Percentiles rank a stretch among this genome's conserved stretches.
phyloP scores from a whole-genome alignment of 352 stramenopile genomes.

The Pythium rhizo-oryzae region DNA sequence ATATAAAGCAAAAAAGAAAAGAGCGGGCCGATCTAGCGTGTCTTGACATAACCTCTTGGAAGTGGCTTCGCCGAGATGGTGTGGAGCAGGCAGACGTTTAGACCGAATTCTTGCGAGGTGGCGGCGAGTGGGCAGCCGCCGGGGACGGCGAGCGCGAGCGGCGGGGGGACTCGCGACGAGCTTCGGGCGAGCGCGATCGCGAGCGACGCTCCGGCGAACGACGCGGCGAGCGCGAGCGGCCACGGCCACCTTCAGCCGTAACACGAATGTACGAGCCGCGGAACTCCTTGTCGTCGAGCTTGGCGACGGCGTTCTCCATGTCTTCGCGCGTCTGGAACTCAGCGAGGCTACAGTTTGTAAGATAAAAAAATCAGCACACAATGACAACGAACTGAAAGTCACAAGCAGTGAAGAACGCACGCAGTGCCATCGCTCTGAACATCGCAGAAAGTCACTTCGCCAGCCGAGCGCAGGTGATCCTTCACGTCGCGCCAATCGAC shows the following conservation, averaged over 20 bases:
- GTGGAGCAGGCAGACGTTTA: conserved; percentile 34
- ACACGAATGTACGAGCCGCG: conserved; percentile 84
- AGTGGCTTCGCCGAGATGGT: not conserved
- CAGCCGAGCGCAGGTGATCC: conserved; percentile 82
- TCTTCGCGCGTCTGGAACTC: conserved; percentile 84
- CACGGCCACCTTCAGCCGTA: conserved; percentile 39
- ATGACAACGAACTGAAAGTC: not conserved
- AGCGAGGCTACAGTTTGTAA: conserved; percentile 44
- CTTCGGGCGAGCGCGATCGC: conserved; percentile 66
- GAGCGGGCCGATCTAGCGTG: not conserved
- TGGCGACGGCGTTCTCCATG: conserved; percentile 84
- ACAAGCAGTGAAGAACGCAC: conserved; percentile 41
- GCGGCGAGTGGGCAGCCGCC: conserved; percentile 52
- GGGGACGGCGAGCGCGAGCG: conserved; percentile 73
- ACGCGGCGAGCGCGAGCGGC: conserved; percentile 63
- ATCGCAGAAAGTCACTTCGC: conserved; percentile 87
- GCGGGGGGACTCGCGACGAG: conserved; percentile 63
- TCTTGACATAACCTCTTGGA: not conserved
- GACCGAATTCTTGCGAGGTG: conserved; percentile 71
- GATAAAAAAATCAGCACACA: not conserved
- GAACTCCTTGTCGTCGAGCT: conserved; percentile 90
- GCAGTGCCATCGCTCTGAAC: conserved; percentile 81
- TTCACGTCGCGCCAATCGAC: conserved; percentile 89
- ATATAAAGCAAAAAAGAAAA: conserved; percentile 11
- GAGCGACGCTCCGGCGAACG: conserved; percentile 68